Evolutionary conservation across 805 yeast genomes (phyloP).

Genomic region (Metschnikowia anglica): DNA sequence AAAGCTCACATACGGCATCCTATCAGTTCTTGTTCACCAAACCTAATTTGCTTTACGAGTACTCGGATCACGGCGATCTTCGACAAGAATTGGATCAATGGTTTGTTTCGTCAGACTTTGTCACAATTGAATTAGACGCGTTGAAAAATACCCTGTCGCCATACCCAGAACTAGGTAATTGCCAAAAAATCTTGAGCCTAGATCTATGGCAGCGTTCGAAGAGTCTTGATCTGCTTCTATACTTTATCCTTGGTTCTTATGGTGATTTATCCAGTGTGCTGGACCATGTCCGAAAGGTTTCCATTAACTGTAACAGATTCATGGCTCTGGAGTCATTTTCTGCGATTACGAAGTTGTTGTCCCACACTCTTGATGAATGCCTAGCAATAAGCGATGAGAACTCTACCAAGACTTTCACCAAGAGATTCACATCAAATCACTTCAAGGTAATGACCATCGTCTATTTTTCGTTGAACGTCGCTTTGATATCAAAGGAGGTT

Average conservation of each 20-base stretch:
- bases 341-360: conserved; percentile 5
- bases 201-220: conserved; percentile 6
- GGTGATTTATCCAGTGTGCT: conserved; percentile 1
- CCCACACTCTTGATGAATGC: background rate
- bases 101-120: conserved; percentile 37
- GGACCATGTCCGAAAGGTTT: conserved; percentile 14
- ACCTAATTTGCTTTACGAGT: conserved; percentile 31
- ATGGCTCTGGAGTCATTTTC: conserved; percentile 20
- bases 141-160: background rate
- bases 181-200: background rate
- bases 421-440: conserved; percentile 17
- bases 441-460: conserved; percentile 35
- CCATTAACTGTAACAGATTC: conserved; percentile 18
- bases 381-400: background rate
- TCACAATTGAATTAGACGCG: conserved; percentile 6
- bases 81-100: conserved; percentile 37
- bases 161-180: background rate
- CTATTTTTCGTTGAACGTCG: conserved; percentile 33
- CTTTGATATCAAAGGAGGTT: conserved; percentile 14
- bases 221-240: conserved; percentile 12
- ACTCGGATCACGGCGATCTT: conserved; percentile 29
- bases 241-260: conserved; percentile 18
- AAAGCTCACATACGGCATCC: conserved; percentile 8
- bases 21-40: conserved; percentile 33
- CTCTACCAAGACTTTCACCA: background rate